Evolutionary conservation across 2,329 filamentous ascomycete genomes (phyloP).

Genomic region (Cladophialophora immunda): DNA sequence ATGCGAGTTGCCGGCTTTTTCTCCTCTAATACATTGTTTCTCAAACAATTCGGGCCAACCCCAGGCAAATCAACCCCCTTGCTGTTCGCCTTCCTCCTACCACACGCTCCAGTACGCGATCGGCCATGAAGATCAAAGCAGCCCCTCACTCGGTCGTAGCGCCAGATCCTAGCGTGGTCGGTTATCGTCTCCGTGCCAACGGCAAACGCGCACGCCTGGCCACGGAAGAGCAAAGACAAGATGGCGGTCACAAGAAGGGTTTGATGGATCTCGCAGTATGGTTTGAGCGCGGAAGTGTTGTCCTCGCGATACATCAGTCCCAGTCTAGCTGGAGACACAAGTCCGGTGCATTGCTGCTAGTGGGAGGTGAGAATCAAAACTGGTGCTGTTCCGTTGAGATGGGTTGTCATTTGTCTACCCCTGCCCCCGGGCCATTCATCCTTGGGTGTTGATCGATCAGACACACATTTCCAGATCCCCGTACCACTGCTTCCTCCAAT

Average conservation of each 20-base stretch:
- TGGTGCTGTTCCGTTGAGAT: no score
- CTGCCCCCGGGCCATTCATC: neutral
- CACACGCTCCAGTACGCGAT: neutral
- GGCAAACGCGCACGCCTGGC: neutral
- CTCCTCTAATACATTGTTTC: neutral
- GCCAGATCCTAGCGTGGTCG: constrained; percentile 33
- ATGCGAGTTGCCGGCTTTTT: neutral
- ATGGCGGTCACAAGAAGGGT: neutral
- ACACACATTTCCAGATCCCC: neutral
- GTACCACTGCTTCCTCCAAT: neutral
- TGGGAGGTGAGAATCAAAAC: neutral
- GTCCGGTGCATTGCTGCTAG: neutral
- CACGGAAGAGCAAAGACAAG: neutral
- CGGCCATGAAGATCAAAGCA: neutral
- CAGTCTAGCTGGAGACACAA: neutral
- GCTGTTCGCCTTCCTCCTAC: neutral
- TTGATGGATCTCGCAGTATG: neutral
- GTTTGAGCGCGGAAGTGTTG: neutral
- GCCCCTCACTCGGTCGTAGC: constrained; percentile 17
- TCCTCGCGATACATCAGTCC: neutral
- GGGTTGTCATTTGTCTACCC: neutral
- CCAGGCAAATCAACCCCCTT: neutral
- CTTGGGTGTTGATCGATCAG: neutral
- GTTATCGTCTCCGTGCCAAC: constrained; percentile 23
- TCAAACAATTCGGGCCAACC: neutral